A percentile compares a stretch with the other conserved stretches of the same genome.
These are phyloP conservation scores for Penicillium cataractarum DNA, from an alignment of 495 filamentous ascomycete genomes.

Conservation along the genomic window DNA sequence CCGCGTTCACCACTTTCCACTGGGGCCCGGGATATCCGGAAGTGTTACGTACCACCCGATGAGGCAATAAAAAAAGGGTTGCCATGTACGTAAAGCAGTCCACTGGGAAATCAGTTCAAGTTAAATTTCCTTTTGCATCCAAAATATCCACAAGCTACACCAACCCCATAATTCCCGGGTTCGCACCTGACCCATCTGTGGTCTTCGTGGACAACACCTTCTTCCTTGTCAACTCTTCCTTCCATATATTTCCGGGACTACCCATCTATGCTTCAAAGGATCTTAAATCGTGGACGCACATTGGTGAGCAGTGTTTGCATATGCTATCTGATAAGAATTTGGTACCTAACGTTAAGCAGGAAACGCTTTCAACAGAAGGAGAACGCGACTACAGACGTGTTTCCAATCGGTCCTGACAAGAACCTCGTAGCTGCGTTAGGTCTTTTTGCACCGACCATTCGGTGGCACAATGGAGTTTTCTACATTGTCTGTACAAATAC, in stretches of 20 bases:
- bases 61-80: too few species aligned
- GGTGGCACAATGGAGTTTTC: not conserved
- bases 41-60: too few species aligned
- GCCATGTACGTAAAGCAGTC: too few species aligned
- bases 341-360: too few species aligned
- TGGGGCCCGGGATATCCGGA: too few species aligned
- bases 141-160: not conserved
- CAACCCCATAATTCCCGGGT: not conserved
- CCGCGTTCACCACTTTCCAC: too few species aligned
- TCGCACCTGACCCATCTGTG: not conserved
- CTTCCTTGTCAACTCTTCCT: not conserved
- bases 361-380: not conserved
- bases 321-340: too few species aligned
- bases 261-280: not conserved
- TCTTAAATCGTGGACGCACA: not conserved
- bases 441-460: not conserved
- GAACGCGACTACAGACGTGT: not conserved
- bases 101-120: too few species aligned
- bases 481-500: not conserved
- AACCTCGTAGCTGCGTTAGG: not conserved
- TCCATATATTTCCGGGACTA: not conserved
- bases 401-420: not conserved
- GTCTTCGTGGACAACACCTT: not conserved
- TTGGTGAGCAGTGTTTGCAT: not conserved
- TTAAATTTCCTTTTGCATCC: too few species aligned